phyloP scores from a whole-genome alignment of 805 yeast species.

The Wickerhamiella spandovensis region DNA sequence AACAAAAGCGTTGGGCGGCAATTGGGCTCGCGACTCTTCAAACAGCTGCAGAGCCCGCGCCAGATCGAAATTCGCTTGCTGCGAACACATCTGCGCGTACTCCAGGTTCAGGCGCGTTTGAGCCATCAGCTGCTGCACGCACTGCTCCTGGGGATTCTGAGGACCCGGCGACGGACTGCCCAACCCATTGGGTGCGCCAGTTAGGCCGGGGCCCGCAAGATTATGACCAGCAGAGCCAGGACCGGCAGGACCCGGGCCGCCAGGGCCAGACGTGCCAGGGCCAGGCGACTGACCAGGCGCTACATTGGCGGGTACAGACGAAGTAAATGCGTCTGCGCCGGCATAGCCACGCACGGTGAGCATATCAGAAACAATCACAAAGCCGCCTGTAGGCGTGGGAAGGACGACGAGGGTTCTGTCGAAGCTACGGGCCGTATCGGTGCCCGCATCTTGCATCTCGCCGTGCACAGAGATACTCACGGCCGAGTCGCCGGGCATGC shows the following conservation, averaged over 20 bases:
- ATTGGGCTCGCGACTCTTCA: conserved; percentile 45
- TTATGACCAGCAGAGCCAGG: neutral
- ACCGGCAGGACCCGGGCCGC: neutral
- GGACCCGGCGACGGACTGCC: neutral
- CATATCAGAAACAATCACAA: conserved; percentile 80
- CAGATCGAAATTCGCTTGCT: conserved; percentile 78
- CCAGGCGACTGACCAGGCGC: conserved; percentile 10
- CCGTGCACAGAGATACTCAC: conserved; percentile 77
- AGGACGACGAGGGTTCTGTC: conserved; percentile 75
- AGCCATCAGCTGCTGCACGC: conserved; percentile 48
- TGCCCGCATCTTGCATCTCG: conserved; percentile 47
- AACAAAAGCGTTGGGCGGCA: conserved; percentile 45
- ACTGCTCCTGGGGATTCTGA: conserved; percentile 33
- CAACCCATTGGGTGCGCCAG: neutral
- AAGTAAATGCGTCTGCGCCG: conserved; percentile 8
- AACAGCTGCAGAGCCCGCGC: conserved; percentile 58
- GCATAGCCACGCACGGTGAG: conserved; percentile 39
- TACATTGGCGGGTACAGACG: conserved; percentile 8
- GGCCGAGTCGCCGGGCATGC: conserved; percentile 60
- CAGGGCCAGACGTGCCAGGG: conserved; percentile 26
- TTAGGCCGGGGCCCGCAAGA: too few relatives aligned
- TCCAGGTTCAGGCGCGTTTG: conserved; percentile 70
- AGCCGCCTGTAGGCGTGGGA: conserved; percentile 50
- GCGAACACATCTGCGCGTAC: conserved; percentile 69
- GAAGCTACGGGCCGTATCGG: conserved; percentile 53